Conservation (phyloP, 2,329 filamentous ascomycete genomes). For the Cladophialophora bantiana region DNA sequence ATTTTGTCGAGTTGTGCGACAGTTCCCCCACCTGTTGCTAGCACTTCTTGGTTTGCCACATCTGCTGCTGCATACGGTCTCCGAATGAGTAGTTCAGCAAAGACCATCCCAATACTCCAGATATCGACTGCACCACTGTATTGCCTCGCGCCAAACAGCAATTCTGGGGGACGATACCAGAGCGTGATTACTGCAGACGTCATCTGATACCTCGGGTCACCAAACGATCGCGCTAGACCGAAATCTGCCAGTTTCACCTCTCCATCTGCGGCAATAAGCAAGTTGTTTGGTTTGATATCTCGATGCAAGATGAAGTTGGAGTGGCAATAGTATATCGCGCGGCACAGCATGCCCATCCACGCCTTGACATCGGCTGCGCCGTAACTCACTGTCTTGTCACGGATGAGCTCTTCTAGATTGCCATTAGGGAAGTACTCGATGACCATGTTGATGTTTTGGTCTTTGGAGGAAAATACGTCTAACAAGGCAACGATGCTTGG, state of each 20-base stretch:
- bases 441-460: constrained; percentile 95
- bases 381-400: constrained; percentile 83
- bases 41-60: constrained; percentile 63
- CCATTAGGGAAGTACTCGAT: constrained; percentile 93
- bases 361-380: constrained; percentile 91
- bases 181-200: constrained; percentile 93
- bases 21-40: constrained; percentile 34
- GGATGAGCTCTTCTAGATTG: constrained; percentile 92
- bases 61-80: constrained; percentile 83
- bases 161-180: constrained; percentile 94
- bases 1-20: constrained; percentile 86
- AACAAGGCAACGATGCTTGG: constrained; percentile 94
- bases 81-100: constrained; percentile 86
- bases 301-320: constrained; percentile 92
- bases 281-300: constrained; percentile 98
- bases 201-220: constrained; percentile 88
- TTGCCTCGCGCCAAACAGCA: constrained; percentile 87
- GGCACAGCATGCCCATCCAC: constrained; percentile 97
- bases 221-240: constrained; percentile 86
- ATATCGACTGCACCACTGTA: constrained; percentile 92
- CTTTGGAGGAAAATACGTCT: constrained; percentile 92
- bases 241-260: constrained; percentile 98
- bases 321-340: constrained; percentile 96
- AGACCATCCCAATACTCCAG: constrained; percentile 91
- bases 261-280: constrained; percentile 90